Conservation (phyloP, 495 filamentous ascomycete species). For the Penicillium salamii region DNA sequence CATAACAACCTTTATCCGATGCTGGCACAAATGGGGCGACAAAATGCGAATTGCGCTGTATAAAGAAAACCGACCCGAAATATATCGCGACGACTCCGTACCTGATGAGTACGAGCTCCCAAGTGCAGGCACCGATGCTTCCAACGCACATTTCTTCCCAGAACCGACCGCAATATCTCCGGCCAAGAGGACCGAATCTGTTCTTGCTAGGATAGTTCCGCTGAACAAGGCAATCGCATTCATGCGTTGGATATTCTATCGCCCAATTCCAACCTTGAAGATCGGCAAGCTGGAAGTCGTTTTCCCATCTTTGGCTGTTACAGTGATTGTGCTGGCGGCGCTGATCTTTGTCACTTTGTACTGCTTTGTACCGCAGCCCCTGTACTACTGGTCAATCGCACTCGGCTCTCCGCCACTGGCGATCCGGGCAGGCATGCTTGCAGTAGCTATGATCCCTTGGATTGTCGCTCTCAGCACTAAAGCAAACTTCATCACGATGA, state of each 20-base stretch:
- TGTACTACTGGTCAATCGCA: slow-evolving; percentile 78
- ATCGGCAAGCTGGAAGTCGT: slow-evolving; percentile 61
- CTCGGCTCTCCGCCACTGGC: slow-evolving; percentile 88
- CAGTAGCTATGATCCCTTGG: slow-evolving; percentile 92
- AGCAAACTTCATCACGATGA: slow-evolving; percentile 76
- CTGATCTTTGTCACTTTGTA: slow-evolving; percentile 74
- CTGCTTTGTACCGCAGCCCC: slow-evolving; percentile 76
- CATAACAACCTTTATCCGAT: slow-evolving; percentile 59
- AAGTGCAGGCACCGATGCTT: slow-evolving; percentile 64
- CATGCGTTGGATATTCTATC: slow-evolving; percentile 82
- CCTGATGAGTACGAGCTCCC: slow-evolving; percentile 66
- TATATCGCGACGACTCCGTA: slow-evolving; percentile 52
- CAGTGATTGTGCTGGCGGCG: slow-evolving; percentile 60
- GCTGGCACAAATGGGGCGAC: slow-evolving; percentile 84
- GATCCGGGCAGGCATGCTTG: slow-evolving; percentile 88
- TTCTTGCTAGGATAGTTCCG: slow-evolving; percentile 64
- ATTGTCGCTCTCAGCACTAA: slow-evolving; percentile 89
- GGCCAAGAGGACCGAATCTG: slow-evolving; percentile 56
- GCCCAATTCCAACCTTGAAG: slow-evolving; percentile 68
- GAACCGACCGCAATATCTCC: slow-evolving; percentile 46
- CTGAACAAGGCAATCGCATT: slow-evolving; percentile 74
- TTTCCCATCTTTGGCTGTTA: slow-evolving; percentile 73
- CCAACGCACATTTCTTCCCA: slow-evolving; percentile 71
- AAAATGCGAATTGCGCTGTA: slow-evolving; percentile 80
- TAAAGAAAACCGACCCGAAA: slow-evolving; percentile 64